phyloP scores from a whole-genome alignment of 1,284 basidiomycete species.

The Apiotrichum mycotoxinovorans region DNA sequence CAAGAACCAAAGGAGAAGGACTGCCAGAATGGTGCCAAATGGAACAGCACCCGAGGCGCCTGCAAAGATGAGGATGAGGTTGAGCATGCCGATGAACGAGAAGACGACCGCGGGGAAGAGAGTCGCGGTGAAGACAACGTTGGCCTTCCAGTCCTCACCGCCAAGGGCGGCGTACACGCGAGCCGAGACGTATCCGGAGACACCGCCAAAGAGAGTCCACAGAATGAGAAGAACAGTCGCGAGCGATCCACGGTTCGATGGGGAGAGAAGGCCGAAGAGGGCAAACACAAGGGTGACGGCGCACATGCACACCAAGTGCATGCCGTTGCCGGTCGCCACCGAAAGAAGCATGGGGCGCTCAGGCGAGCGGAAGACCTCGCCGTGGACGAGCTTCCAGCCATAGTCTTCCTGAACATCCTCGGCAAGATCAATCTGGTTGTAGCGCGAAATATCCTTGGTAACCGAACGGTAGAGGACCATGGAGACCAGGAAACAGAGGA shows the following conservation, averaged over 20 bases:
- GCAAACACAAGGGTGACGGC: constrained; percentile 90
- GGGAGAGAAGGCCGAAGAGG: constrained; percentile 92
- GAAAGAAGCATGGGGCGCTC: constrained; percentile 72
- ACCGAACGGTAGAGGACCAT: constrained; percentile 86
- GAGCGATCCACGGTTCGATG: constrained; percentile 89
- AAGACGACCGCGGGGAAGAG: constrained; percentile 83
- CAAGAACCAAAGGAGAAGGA: constrained; percentile 91
- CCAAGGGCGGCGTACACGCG: constrained; percentile 79
- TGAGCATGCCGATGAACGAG: constrained; percentile 74
- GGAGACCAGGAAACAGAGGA: constrained; percentile 86
- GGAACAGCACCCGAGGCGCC: constrained; percentile 93
- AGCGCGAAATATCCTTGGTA: constrained; percentile 87
- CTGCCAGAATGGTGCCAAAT: constrained; percentile 85
- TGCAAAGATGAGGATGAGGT: constrained; percentile 78
- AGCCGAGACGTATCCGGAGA: constrained; percentile 86
- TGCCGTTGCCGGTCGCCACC: constrained; percentile 83
- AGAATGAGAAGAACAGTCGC: constrained; percentile 95
- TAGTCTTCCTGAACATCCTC: constrained; percentile 98
- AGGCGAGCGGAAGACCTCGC: constrained; percentile 90
- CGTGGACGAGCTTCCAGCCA: constrained; percentile 91
- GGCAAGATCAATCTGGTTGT: constrained; percentile 89
- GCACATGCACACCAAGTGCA: constrained; percentile 85
- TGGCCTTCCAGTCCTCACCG: constrained; percentile 74
- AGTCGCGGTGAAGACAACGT: constrained; percentile 81
- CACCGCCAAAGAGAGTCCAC: constrained; percentile 90